These are phyloP conservation scores for Phytophthora sp. DNA, from an alignment of 352 stramenopile genomes.

Conservation along the genomic window DNA sequence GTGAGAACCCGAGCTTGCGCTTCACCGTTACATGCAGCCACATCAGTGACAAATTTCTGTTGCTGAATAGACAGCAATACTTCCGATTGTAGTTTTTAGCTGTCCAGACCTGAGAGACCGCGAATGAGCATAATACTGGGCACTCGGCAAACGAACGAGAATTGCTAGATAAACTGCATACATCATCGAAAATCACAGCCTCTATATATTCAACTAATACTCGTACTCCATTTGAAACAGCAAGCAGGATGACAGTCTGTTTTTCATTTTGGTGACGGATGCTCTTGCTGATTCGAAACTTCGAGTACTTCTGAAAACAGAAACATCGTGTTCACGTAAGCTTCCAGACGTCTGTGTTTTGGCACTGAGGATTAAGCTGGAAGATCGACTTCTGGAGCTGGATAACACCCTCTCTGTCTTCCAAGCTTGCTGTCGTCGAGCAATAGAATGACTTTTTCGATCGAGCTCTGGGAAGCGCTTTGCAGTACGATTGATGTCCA, in stretches of 20 bases:
- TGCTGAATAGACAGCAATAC: constrained; percentile 2
- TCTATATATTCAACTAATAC: constrained; percentile 12
- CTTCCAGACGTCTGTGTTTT: neutral
- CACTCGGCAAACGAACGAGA: constrained; percentile 5
- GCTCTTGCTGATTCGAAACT: neutral
- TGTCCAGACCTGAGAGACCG: neutral
- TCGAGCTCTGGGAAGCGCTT: neutral
- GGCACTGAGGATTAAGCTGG: neutral
- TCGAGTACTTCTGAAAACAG: neutral
- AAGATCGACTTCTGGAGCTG: neutral
- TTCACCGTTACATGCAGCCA: constrained; percentile 19
- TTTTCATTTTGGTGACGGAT: constrained; percentile 5
- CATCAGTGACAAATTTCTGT: constrained; percentile 9
- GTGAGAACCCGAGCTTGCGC: constrained; percentile 20
- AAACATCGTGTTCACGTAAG: neutral
- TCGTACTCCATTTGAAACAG: constrained; percentile 27
- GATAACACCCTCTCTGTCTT: neutral
- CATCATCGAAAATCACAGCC: constrained; percentile 7
- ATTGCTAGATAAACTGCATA: constrained; percentile 12
- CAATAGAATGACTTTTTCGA: neutral
- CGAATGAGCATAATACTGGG: constrained; percentile 20
- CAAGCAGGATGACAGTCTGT: neutral
- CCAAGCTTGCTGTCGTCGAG: neutral
- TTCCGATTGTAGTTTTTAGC: constrained; percentile 4
- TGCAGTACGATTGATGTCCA: constrained; percentile 14